Evolutionary conservation across 805 yeast species (phyloP).

Genomic region (Kodamaea kaohsiungensis): DNA sequence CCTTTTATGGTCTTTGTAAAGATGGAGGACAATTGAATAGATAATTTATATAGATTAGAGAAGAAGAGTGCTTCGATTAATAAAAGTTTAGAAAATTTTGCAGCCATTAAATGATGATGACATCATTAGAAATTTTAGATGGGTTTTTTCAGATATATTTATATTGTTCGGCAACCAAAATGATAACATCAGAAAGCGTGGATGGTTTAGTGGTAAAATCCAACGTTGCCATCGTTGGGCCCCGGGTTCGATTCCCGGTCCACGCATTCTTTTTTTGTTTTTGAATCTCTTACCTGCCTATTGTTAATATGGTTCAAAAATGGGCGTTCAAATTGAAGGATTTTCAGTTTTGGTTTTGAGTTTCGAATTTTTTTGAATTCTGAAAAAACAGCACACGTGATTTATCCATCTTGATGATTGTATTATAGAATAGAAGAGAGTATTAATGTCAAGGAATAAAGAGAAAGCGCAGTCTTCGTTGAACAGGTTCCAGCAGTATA

Average conservation of each 20-base stretch:
- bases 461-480: slow-evolving; percentile 77
- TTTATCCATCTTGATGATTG: not conserved
- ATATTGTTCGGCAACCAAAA: too few species aligned
- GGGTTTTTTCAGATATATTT: too few species aligned
- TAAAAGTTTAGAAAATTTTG: not conserved
- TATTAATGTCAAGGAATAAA: slow-evolving; percentile 71
- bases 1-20: slow-evolving; percentile 14
- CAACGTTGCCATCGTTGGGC: slow-evolving; percentile 6
- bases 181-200: not conserved
- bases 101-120: not conserved
- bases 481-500: slow-evolving; percentile 62
- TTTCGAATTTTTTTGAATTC: not conserved
- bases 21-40: slow-evolving; percentile 11
- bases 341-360: not conserved
- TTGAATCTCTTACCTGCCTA: not conserved
- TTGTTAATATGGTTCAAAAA: not conserved
- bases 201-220: slow-evolving; percentile 9
- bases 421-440: too few species aligned
- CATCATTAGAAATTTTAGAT: too few species aligned
- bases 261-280: not conserved
- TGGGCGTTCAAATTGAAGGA: not conserved
- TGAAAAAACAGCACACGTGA: not conserved
- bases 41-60: not conserved
- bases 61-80: not conserved
- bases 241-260: slow-evolving; percentile 9